A percentile compares a stretch with the other conserved stretches of the same genome.
Conservation (phyloP, 257 asterid genomes). For the Przewalskia tangutica region DNA sequence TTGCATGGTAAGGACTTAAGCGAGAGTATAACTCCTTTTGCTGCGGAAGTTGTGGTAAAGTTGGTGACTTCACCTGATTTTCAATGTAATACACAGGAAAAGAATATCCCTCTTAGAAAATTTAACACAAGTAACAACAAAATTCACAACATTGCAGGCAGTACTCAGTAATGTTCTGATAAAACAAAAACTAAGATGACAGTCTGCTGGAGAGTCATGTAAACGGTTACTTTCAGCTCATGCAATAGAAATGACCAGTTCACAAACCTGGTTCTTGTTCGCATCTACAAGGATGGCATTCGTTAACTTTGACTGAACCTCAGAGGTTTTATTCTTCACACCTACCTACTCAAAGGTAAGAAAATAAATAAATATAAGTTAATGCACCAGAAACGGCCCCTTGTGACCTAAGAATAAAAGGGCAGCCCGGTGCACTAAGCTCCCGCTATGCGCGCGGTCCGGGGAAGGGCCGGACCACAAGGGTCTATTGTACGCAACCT, state of each 20-base stretch:
- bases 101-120: conserved; percentile 2
- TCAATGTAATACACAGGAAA: conserved; percentile 16
- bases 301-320: conserved; percentile 74
- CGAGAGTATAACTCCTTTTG: conserved; percentile 60
- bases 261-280: conserved; percentile 79
- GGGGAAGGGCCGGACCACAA: too few species aligned
- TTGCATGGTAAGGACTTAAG: conserved; percentile 71
- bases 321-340: conserved; percentile 73
- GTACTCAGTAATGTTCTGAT: not conserved
- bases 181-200: not conserved
- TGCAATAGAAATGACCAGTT: not conserved
- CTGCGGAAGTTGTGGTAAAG: conserved; percentile 78
- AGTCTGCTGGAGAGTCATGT: not conserved
- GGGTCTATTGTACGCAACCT: too few species aligned
- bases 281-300: conserved; percentile 76
- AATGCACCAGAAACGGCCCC: not conserved
- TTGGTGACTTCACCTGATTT: conserved; percentile 66
- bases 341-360: conserved; percentile 67
- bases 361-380: not conserved
- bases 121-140: not conserved
- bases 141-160: not conserved
- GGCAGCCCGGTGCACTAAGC: too few species aligned
- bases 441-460: too few species aligned
- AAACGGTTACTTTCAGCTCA: not conserved
- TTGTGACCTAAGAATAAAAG: not conserved